These are phyloP conservation scores for Inonotus hispidus DNA, from an alignment of 1,284 basidiomycete genomes.

Conservation along the genomic window DNA sequence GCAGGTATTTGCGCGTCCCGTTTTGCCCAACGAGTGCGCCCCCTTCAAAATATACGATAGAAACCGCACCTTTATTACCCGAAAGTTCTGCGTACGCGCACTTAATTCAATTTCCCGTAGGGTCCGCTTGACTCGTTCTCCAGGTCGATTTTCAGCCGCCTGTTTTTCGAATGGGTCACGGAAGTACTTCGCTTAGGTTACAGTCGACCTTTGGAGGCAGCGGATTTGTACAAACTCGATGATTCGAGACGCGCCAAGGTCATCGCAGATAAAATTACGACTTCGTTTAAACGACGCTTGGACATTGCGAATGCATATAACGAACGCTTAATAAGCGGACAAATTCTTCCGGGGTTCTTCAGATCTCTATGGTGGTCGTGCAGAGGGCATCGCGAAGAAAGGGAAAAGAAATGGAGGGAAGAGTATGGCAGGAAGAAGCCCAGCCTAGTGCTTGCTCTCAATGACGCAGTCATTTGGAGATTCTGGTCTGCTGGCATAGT, in stretches of 20 bases:
- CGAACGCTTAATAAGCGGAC: constrained; percentile 53
- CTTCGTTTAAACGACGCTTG: constrained; percentile 59
- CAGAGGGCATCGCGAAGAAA: constrained; percentile 44
- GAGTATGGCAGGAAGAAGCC: constrained; percentile 59
- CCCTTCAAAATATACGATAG: constrained; percentile 36
- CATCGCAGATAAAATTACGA: constrained; percentile 59
- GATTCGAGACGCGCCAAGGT: constrained; percentile 50
- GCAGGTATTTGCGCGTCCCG: constrained; percentile 20
- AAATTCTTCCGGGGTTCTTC: constrained; percentile 53
- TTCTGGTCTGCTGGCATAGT: constrained; percentile 79
- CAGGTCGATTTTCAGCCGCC: constrained; percentile 32
- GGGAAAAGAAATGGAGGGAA: constrained; percentile 60
- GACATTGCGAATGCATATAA: constrained; percentile 68
- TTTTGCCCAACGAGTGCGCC: constrained; percentile 27
- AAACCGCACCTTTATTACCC: constrained; percentile 39
- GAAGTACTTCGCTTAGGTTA: constrained; percentile 67
- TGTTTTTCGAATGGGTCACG: constrained; percentile 71
- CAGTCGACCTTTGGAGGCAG: constrained; percentile 72
- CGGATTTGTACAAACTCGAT: constrained; percentile 83
- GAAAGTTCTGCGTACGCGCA: constrained; percentile 31
- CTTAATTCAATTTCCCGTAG: background rate
- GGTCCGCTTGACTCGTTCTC: background rate
- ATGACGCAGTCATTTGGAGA: constrained; percentile 76
- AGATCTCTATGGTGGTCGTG: constrained; percentile 56
- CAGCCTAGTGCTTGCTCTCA: constrained; percentile 70